phyloP scores from a whole-genome alignment of 1,284 basidiomycete genomes.

The Uromyces viciae-fabae region DNA sequence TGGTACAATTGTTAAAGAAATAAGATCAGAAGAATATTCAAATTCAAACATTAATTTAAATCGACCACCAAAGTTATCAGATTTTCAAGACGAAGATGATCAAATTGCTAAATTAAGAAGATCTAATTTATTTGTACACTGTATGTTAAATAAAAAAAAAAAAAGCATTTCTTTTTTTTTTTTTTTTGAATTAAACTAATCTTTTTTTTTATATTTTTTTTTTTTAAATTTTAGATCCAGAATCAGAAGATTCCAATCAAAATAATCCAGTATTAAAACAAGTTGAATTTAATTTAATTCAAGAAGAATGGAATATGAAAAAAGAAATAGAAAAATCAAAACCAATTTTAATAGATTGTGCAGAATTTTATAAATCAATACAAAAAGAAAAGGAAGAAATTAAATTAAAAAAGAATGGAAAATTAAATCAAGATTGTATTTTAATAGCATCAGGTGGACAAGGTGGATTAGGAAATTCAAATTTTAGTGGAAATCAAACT shows the following conservation, averaged over 20 bases:
- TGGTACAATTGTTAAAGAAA: constrained; percentile 78
- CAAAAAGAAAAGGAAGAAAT: constrained; percentile 61
- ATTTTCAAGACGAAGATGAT: constrained; percentile 60
- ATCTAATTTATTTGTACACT: constrained; percentile 58
- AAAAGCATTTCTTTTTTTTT: background rate
- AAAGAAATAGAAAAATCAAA: constrained; percentile 45
- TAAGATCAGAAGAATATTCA: constrained; percentile 62
- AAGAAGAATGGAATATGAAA: constrained; percentile 46
- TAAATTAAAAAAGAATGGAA: constrained; percentile 60
- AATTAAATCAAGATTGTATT: constrained; percentile 57
- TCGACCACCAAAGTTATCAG: constrained; percentile 59
- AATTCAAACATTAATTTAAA: constrained; percentile 58
- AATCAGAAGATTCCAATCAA: constrained; percentile 41
- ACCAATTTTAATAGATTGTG: constrained; percentile 39
- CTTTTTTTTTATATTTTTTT: background rate
- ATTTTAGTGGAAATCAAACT: constrained; percentile 55
- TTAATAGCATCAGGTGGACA: constrained; percentile 73
- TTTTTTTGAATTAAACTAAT: background rate
- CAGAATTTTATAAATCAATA: constrained; percentile 57
- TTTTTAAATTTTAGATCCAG: constrained; percentile 18
- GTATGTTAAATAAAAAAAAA: constrained; percentile 38
- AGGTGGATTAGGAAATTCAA: constrained; percentile 80
- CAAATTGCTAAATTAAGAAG: constrained; percentile 63
- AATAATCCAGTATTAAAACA: constrained; percentile 34
- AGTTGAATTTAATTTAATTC: constrained; percentile 35